phyloP scores from a whole-genome alignment of 495 filamentous ascomycete species.

The Massariosphaeria phaeospora region DNA sequence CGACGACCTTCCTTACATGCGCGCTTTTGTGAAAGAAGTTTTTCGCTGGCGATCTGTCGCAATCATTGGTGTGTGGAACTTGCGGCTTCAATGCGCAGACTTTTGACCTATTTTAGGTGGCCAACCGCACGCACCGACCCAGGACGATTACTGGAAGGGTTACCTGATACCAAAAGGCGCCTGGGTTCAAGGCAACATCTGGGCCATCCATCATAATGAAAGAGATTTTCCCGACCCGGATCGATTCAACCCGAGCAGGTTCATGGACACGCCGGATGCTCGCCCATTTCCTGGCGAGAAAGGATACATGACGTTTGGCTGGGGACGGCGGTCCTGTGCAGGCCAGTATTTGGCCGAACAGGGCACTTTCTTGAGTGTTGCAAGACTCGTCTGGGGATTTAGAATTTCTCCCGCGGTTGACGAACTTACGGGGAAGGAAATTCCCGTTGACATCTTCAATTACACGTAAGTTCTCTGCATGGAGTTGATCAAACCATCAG shows the following conservation, averaged over 20 bases:
- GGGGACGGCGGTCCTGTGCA: slow-evolving; percentile 41
- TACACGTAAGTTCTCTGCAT: slow-evolving; percentile 40
- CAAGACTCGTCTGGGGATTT: slow-evolving; percentile 39
- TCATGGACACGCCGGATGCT: slow-evolving; percentile 36
- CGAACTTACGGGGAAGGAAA: slow-evolving; percentile 45
- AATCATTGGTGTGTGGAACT: too few relatives aligned
- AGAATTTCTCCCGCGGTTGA: slow-evolving; percentile 46
- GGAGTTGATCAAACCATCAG: background rate
- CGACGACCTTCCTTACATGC: slow-evolving; percentile 37
- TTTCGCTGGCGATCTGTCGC: slow-evolving; percentile 40
- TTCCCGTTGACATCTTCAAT: slow-evolving; percentile 47
- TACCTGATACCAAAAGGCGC: slow-evolving; percentile 38
- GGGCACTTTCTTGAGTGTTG: slow-evolving; percentile 40
- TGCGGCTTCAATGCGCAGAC: too few relatives aligned
- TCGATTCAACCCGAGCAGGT: slow-evolving; percentile 39
- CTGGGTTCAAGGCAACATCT: slow-evolving; percentile 40
- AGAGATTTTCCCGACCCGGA: slow-evolving; percentile 46
- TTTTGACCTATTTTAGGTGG: too few relatives aligned
- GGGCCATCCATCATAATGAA: slow-evolving; percentile 45
- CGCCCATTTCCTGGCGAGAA: slow-evolving; percentile 56
- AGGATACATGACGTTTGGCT: slow-evolving; percentile 62
- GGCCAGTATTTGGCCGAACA: slow-evolving; percentile 45
- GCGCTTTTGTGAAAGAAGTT: slow-evolving; percentile 39
- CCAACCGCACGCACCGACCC: slow-evolving; percentile 39
- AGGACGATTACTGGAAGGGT: slow-evolving; percentile 39